Base-by-base conservation (phyloP, 148 eudicot species). In the Euryodendron excelsum region DNA sequence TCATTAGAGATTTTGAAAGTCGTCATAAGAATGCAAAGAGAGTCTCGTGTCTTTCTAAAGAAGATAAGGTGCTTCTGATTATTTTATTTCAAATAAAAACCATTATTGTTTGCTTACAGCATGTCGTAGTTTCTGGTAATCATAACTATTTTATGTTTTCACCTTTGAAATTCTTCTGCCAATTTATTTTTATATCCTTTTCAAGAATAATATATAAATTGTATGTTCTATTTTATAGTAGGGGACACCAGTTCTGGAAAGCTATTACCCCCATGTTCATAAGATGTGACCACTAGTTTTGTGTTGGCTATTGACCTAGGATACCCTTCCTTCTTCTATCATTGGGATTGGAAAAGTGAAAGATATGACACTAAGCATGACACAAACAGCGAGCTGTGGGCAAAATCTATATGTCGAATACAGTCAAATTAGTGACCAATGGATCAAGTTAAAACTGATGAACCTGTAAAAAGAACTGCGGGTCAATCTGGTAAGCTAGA, bases 1-100 rank as follows among this genome's bases (percentile, higher is more conserved):
- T 89, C 41, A 79, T 87, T 23, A 74, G 69, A 67, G 88, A 84
- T 58, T 89, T 80, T 77, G 84, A 81, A 82, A 23, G 53, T 20
- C 91, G 89, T 37, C 86, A 72, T 56, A 67, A 86, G 58, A 84
- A 60, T 78, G 80, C 83, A 62, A 84, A 70, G 60, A 76, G 65
- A 63, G 48, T 55, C 53, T 20, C 60, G 4, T 23, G 37, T 76
- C 56, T 61, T 61, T 75, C 72, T 27, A 48, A 66, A 61, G 82
- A 60, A 62, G 70, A 81, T 80, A 55, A 82, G 74, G 81, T 86
- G 67, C 63, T 74, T 69, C 73, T 83, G 52, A 69, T 44, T 39
- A 41, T 6, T 69, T 39, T 18, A 68, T 50, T 69, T 37, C 30
- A 39, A 39, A 39, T 39, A 39, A 39, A 39, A 39, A 10, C 72